Conservation (phyloP, 2,329 filamentous ascomycete species). For the Trichoderma gracile region DNA sequence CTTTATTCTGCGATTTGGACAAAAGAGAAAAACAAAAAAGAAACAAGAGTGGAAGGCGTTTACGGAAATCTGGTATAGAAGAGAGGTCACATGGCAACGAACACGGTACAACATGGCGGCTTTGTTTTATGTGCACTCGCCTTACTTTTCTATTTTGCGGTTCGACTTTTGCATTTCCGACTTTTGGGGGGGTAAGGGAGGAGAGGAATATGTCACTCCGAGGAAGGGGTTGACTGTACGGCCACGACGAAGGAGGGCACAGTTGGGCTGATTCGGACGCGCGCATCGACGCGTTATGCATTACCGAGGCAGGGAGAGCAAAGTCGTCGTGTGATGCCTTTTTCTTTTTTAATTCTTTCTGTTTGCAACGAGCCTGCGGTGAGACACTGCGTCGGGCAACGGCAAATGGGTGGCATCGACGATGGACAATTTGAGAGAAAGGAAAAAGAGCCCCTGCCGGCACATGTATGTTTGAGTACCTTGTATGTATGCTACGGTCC, state of each 20-base stretch:
- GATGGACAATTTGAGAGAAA: neutral
- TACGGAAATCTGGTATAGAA: conserved; percentile 28
- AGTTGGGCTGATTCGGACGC: neutral
- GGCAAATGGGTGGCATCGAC: neutral
- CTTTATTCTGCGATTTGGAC: conserved; percentile 25
- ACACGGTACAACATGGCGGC: conserved; percentile 25
- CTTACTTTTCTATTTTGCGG: conserved; percentile 3
- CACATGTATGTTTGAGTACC: conserved; percentile 16
- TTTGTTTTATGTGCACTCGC: conserved; percentile 19
- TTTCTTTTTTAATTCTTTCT: neutral
- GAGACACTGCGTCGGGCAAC: conserved; percentile 16
- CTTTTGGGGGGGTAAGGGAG: neutral
- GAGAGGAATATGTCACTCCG: neutral
- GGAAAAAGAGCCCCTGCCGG: neutral
- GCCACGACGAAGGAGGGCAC: conserved; percentile 3
- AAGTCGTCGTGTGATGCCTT: neutral
- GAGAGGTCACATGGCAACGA: conserved; percentile 29
- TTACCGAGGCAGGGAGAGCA: conserved; percentile 6
- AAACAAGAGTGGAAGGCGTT: conserved; percentile 26
- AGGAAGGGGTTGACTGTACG: neutral
- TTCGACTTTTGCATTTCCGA: conserved; percentile 17
- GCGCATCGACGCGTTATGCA: conserved; percentile 8
- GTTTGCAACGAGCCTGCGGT: conserved; percentile 1
- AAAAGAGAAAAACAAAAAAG: conserved; percentile 17
- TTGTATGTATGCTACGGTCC: conserved; percentile 19